Evolutionary conservation across 2,329 filamentous ascomycete genomes (phyloP).

Genomic region (Phyllosticta citrichinensis): DNA sequence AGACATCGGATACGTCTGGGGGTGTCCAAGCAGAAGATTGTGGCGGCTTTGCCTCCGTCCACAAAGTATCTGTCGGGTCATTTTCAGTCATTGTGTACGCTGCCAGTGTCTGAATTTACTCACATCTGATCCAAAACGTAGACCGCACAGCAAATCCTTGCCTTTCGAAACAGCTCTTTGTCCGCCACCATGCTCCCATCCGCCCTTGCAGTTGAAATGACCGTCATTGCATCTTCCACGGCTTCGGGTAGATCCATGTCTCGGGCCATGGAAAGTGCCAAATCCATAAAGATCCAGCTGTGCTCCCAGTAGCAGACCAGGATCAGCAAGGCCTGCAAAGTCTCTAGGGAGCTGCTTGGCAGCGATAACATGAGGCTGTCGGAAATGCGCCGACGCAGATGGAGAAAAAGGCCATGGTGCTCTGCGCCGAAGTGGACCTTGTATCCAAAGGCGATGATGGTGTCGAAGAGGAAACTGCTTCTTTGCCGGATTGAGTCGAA

Average conservation of each 20-base stretch:
- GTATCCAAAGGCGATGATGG: constrained; percentile 44
- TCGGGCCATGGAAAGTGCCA: constrained; percentile 42
- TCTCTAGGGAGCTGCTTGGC: constrained; percentile 35
- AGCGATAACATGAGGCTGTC: constrained; percentile 34
- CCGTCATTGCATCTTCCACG: constrained; percentile 34
- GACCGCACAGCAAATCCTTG: constrained; percentile 43
- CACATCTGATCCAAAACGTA: constrained; percentile 41
- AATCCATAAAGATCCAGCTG: constrained; percentile 39
- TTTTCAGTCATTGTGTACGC: not conserved
- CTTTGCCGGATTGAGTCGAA: constrained; percentile 36
- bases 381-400: constrained; percentile 33
- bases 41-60: constrained; percentile 36
- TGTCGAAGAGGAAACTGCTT: constrained; percentile 42
- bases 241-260: constrained; percentile 34
- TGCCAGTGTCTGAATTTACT: not conserved
- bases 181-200: constrained; percentile 15
- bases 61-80: constrained; percentile 28
- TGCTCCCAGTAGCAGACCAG: constrained; percentile 45
- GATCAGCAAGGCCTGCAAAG: constrained; percentile 42
- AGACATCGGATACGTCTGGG: constrained; percentile 37
- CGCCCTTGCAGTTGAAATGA: not conserved
- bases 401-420: constrained; percentile 25
- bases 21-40: constrained; percentile 26
- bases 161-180: constrained; percentile 23
- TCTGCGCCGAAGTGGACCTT: constrained; percentile 35